Conservation (phyloP, 495 filamentous ascomycete genomes). For the Lophiostoma macrostomum region DNA sequence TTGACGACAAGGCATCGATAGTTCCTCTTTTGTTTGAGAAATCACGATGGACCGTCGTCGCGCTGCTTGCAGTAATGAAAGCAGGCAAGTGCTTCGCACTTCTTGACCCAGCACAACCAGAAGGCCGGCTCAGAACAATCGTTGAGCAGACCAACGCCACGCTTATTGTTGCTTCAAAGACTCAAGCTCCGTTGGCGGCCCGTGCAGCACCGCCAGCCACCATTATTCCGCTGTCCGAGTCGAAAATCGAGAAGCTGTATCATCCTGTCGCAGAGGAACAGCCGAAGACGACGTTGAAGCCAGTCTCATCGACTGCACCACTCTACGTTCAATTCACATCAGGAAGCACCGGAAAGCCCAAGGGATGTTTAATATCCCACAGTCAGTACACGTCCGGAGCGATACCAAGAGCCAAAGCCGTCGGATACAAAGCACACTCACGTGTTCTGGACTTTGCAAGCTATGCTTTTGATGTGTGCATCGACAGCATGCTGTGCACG, state of each 20-base stretch:
- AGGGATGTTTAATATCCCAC: slow-evolving; percentile 19
- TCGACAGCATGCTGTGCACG: slow-evolving; percentile 26
- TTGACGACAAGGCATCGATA: background rate
- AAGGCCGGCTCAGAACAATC: slow-evolving; percentile 16
- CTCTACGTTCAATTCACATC: slow-evolving; percentile 29
- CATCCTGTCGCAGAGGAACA: slow-evolving; percentile 4
- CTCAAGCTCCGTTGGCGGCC: slow-evolving; percentile 10
- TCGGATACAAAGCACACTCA: slow-evolving; percentile 14
- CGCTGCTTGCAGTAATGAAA: slow-evolving; percentile 29
- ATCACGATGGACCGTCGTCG: slow-evolving; percentile 25
- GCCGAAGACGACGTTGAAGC: background rate
- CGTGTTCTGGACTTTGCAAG: slow-evolving; percentile 25
- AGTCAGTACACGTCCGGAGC: slow-evolving; percentile 21
- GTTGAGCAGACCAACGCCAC: slow-evolving; percentile 13
- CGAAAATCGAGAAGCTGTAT: slow-evolving; percentile 18
- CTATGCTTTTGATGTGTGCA: slow-evolving; percentile 28
- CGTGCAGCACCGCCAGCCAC: slow-evolving; percentile 3
- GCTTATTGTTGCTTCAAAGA: slow-evolving; percentile 14
- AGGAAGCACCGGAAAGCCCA: slow-evolving; percentile 26
- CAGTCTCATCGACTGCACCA: slow-evolving; percentile 2
- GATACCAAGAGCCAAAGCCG: slow-evolving; percentile 9
- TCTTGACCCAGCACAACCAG: slow-evolving; percentile 26
- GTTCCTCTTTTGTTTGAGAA: slow-evolving; percentile 31
- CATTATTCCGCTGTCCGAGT: slow-evolving; percentile 21
- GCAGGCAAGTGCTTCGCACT: slow-evolving; percentile 17